Percentiles rank a stretch among this genome's conserved stretches.
Evolutionary conservation across 495 filamentous ascomycete species (phyloP).

Genomic region (Penicillium canariense): DNA sequence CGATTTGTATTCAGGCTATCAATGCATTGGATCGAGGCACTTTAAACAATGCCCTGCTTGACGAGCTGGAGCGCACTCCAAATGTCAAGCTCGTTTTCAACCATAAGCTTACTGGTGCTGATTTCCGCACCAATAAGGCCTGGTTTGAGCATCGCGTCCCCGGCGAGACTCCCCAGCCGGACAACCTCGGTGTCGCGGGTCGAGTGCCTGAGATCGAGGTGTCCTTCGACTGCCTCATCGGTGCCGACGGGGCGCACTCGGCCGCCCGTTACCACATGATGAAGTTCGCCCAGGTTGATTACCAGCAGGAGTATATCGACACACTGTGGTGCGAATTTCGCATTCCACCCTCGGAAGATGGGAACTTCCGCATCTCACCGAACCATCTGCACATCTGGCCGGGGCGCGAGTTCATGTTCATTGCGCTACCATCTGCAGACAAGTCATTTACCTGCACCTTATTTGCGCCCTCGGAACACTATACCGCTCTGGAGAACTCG

Average conservation of each 20-base stretch:
- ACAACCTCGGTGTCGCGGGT: constrained; percentile 29
- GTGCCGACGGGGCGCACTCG: constrained; percentile 95
- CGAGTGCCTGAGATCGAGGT: constrained; percentile 64
- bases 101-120: constrained; percentile 84
- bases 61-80: constrained; percentile 74
- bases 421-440: constrained; percentile 86
- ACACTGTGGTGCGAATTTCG: constrained; percentile 97
- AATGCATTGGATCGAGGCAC: constrained; percentile 70
- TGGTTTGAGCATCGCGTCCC: constrained; percentile 72
- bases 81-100: constrained; percentile 92
- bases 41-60: constrained; percentile 83
- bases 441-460: constrained; percentile 94
- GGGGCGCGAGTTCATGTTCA: constrained; percentile 91
- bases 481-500: constrained; percentile 53
- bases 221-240: constrained; percentile 86
- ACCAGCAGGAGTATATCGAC: constrained; percentile 94
- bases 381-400: constrained; percentile 99
- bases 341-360: constrained; percentile 58
- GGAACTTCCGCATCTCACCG: constrained; percentile 73
- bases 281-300: constrained; percentile 85
- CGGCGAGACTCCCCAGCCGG: constrained; percentile 31
- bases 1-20: constrained; percentile 43
- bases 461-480: constrained; percentile 65
- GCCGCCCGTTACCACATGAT: constrained; percentile 87
- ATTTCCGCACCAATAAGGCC: constrained; percentile 72